Conservation (phyloP, 1,284 basidiomycete species). For the Cryptococcus jaspeensis region DNA sequence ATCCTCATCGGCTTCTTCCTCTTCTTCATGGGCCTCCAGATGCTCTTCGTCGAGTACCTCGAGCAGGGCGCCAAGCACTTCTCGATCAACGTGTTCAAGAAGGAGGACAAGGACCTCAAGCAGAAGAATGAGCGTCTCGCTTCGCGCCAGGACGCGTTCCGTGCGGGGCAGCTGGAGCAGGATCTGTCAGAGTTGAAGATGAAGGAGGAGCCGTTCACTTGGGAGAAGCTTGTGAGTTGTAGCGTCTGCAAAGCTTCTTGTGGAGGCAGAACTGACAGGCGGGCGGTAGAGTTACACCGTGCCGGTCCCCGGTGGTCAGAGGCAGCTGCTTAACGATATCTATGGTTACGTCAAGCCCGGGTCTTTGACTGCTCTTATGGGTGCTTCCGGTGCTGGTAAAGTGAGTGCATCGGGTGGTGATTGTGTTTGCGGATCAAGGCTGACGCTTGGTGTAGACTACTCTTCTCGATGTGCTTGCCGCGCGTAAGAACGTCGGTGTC, state of each 20-base stretch:
- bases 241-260: not conserved
- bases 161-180: constrained; percentile 48
- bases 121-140: constrained; percentile 62
- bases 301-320: constrained; percentile 56
- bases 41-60: constrained; percentile 47
- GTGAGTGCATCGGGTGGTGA: constrained; percentile 18
- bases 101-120: constrained; percentile 67
- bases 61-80: constrained; percentile 42
- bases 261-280: not conserved
- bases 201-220: constrained; percentile 53
- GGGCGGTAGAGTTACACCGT: constrained; percentile 51
- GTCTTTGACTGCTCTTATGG: constrained; percentile 62
- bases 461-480: constrained; percentile 58
- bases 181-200: constrained; percentile 47
- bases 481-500: constrained; percentile 57
- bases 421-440: not conserved
- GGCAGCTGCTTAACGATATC: constrained; percentile 56
- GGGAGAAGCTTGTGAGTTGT: constrained; percentile 44
- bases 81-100: constrained; percentile 64
- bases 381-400: constrained; percentile 59
- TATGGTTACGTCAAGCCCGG: constrained; percentile 60
- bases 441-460: constrained; percentile 48
- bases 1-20: constrained; percentile 60
- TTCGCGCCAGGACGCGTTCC: constrained; percentile 57
- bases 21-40: constrained; percentile 59